Percentiles rank a stretch among this genome's conserved stretches.
These are phyloP conservation scores for Pyrenophora teres DNA, from an alignment of 2,329 filamentous ascomycete species.

Conservation along the genomic window DNA sequence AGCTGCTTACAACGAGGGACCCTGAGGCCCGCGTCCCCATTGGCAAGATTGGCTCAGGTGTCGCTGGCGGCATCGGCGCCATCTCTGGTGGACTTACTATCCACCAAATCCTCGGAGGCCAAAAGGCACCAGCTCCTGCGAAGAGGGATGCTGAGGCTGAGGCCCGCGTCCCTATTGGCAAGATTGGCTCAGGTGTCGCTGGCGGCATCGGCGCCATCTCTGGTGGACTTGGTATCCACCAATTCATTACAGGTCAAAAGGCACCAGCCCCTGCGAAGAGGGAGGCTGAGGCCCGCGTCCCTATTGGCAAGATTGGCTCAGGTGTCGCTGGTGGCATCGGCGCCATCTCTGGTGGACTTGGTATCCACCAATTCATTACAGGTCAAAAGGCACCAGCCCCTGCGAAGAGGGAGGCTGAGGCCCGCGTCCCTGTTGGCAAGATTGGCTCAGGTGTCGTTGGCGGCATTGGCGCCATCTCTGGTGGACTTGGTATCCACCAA, in stretches of 20 bases:
- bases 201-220: no score
- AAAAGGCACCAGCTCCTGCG: not conserved
- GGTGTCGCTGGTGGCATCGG: no score
- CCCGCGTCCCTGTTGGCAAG: not conserved
- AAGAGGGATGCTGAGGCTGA: not conserved
- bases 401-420: no score
- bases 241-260: not conserved
- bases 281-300: not conserved
- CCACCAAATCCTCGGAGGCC: not conserved
- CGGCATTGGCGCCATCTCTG: not conserved
- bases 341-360: not conserved
- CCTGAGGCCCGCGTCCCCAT: not conserved
- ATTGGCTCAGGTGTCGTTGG: no score
- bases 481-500: not conserved
- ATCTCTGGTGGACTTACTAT: not conserved
- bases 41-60: not conserved
- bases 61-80: no score
- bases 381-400: not conserved
- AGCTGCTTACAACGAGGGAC: not conserved
- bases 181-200: not conserved
- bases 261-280: no score
- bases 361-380: not conserved
- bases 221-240: not conserved
- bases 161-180: not conserved
- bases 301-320: not conserved